Conservation (phyloP, 2,329 filamentous ascomycete species). For the Trichoderma sp. region DNA sequence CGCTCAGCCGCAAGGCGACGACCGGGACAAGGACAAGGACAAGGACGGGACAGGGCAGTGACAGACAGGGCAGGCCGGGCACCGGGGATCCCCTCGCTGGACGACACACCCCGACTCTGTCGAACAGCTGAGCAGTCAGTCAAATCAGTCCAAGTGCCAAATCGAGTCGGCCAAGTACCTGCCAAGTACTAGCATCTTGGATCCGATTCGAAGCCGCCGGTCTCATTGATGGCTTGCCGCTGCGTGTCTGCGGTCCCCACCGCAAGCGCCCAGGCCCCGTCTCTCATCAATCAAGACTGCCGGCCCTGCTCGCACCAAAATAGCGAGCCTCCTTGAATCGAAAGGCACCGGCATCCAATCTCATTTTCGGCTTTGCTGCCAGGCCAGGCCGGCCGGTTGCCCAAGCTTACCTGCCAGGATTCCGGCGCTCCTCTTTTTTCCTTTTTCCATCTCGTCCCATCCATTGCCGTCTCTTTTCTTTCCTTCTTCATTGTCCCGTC, state of each 20-base stretch:
- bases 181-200: neutral
- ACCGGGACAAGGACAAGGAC: neutral
- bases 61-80: neutral
- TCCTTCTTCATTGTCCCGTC: neutral
- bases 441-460: constrained; percentile 20
- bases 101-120: no score
- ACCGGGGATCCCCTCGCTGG: neutral
- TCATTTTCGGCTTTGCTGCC: constrained; percentile 16
- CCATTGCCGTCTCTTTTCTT: neutral
- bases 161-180: constrained; percentile 15
- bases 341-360: constrained; percentile 22
- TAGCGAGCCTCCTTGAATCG: constrained; percentile 26
- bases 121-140: neutral
- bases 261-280: constrained; percentile 21
- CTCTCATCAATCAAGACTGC: constrained; percentile 25
- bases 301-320: constrained; percentile 26
- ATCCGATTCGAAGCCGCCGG: neutral
- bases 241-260: constrained; percentile 19
- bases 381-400: constrained; percentile 9
- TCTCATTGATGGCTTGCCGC: constrained; percentile 14
- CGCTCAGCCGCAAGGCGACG: neutral
- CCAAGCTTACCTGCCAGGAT: constrained; percentile 19
- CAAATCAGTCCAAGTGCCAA: neutral
- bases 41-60: neutral
- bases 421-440: constrained; percentile 24